A percentile compares a stretch with the other conserved stretches of the same genome.
Evolutionary conservation across 2,329 filamentous ascomycete genomes (phyloP).

Genomic region (Fusarium virguliforme): DNA sequence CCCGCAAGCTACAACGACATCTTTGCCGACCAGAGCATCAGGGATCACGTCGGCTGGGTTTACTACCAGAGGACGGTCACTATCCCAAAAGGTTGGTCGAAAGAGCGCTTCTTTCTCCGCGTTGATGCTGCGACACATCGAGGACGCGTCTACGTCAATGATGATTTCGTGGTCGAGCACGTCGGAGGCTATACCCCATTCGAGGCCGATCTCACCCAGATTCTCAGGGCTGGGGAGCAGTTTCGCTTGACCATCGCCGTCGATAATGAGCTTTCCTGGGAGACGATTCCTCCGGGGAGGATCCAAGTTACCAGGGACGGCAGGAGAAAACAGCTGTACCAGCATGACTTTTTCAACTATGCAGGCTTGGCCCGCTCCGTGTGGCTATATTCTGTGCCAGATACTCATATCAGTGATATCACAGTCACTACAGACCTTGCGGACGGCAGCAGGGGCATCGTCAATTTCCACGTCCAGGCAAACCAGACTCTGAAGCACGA

Average conservation of each 20-base stretch:
- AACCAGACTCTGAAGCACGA: neutral
- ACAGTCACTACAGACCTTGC: constrained; percentile 11
- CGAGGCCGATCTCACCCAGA: constrained; percentile 16
- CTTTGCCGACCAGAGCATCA: constrained; percentile 24
- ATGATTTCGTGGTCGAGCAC: constrained; percentile 28
- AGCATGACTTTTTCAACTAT: constrained; percentile 38
- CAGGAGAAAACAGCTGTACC: constrained; percentile 30
- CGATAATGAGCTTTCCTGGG: constrained; percentile 27
- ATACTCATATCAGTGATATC: constrained; percentile 19
- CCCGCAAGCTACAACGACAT: constrained; percentile 36
- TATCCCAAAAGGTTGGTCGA: constrained; percentile 18
- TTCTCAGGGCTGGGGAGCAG: constrained; percentile 9
- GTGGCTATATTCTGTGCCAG: constrained; percentile 14
- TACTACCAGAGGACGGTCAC: constrained; percentile 27
- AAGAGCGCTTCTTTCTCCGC: constrained; percentile 25
- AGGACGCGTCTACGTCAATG: constrained; percentile 30
- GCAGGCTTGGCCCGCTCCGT: constrained; percentile 29
- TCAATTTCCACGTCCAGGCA: constrained; percentile 11
- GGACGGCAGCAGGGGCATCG: neutral
- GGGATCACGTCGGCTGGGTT: constrained; percentile 32
- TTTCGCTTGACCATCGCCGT: constrained; percentile 29
- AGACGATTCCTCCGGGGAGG: constrained; percentile 27
- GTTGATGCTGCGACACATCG: constrained; percentile 27
- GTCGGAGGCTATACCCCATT: constrained; percentile 31
- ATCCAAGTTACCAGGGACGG: constrained; percentile 17